Evolutionary conservation across 371 early-diverging fungal genomes (phyloP).

Genomic region (Mortierella sp.): DNA sequence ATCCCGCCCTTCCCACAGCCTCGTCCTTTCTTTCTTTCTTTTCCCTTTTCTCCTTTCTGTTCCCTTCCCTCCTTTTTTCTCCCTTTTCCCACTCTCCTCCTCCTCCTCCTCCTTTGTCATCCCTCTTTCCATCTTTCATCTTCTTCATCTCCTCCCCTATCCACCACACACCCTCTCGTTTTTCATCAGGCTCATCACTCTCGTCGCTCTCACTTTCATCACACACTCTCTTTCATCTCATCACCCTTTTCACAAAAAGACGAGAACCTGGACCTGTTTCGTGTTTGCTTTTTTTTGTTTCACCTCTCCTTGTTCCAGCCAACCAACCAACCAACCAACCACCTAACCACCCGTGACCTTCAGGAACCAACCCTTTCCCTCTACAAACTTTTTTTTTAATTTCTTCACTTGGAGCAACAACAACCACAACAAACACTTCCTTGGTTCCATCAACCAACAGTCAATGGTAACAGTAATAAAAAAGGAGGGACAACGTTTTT

Average conservation of each 20-base stretch:
- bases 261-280: neutral
- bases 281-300: neutral
- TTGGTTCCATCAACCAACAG: too few species aligned
- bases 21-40: neutral
- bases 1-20: constrained; percentile 6
- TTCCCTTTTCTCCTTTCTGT: neutral
- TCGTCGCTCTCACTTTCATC: neutral
- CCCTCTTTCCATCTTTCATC: too few species aligned
- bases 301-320: neutral
- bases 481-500: neutral
- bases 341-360: neutral
- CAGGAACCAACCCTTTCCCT: neutral
- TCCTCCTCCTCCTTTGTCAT: neutral
- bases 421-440: neutral
- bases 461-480: constrained; percentile 12
- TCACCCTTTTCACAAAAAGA: neutral
- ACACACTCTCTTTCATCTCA: neutral
- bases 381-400: neutral
- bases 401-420: neutral
- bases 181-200: neutral
- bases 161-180: neutral
- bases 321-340: neutral
- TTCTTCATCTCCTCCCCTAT: neutral
- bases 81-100: neutral
- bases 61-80: neutral